These are phyloP conservation scores for Daphne laureola DNA, from an alignment of 441 rosid species.

Conservation along the genomic window DNA sequence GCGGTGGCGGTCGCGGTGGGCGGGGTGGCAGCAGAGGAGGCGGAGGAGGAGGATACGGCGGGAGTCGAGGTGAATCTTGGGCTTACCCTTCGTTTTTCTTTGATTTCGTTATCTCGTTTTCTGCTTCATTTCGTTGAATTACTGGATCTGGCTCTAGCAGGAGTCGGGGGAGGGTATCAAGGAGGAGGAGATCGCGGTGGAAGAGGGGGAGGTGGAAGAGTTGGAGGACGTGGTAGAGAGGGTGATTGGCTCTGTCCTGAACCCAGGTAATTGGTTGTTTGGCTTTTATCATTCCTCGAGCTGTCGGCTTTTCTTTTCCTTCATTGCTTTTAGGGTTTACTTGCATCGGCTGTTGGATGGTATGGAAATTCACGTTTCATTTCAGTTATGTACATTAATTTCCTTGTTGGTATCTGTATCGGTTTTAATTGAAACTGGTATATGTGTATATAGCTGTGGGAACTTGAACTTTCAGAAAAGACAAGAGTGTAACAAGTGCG, in stretches of 20 bases:
- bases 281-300: background rate
- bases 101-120: conserved; percentile 3
- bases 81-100: background rate
- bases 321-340: no score
- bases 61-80: conserved; percentile 44
- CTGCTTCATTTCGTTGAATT: conserved; percentile 8
- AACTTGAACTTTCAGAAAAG: conserved; percentile 92
- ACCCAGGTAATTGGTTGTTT: conserved; percentile 42
- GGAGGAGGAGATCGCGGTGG: conserved; percentile 89
- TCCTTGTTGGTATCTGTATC: no score
- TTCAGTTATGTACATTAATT: background rate
- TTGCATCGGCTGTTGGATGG: background rate
- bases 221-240: conserved; percentile 80
- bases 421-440: conserved; percentile 16
- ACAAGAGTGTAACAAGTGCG: conserved; percentile 92
- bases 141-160: conserved; percentile 14
- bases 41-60: conserved; percentile 41
- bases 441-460: conserved; percentile 74
- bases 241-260: conserved; percentile 97
- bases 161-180: conserved; percentile 58
- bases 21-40: conserved; percentile 45
- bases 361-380: background rate
- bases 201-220: conserved; percentile 50
- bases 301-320: background rate
- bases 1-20: conserved; percentile 35